These are phyloP conservation scores for Paecilomyces sp. DNA, from an alignment of 2,329 filamentous ascomycete species.

Conservation along the genomic window DNA sequence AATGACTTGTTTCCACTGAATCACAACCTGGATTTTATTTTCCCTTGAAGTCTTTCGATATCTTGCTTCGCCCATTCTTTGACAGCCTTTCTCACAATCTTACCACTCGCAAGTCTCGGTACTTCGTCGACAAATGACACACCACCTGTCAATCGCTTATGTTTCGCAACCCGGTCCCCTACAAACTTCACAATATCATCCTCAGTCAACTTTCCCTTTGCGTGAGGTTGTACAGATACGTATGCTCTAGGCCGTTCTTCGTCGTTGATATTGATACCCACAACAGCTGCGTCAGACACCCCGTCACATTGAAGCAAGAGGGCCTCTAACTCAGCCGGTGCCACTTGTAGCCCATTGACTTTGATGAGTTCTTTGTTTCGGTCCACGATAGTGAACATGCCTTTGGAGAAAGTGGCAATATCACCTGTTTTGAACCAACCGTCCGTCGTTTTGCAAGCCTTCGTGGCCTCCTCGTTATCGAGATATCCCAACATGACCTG, in stretches of 20 bases:
- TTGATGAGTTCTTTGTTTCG: conserved; percentile 29
- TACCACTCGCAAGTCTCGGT: conserved; percentile 51
- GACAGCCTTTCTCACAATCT: conserved; percentile 47
- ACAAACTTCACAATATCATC: conserved; percentile 27
- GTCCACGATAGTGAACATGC: conserved; percentile 15
- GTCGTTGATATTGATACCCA: conserved; percentile 33
- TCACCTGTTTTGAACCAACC: conserved; percentile 27
- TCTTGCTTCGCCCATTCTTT: neutral
- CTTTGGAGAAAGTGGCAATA: conserved; percentile 15
- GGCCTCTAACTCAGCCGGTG: conserved; percentile 33
- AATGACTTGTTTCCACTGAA: too few species aligned
- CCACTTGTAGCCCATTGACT: conserved; percentile 26
- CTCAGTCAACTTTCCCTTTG: conserved; percentile 20
- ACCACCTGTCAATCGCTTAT: conserved; percentile 47
- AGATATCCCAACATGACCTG: conserved; percentile 20
- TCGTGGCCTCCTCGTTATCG: conserved; percentile 41
- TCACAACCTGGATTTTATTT: too few species aligned
- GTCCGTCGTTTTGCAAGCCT: conserved; percentile 11
- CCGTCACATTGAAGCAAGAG: conserved; percentile 25
- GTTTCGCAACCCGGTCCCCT: conserved; percentile 43
- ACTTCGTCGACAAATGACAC: conserved; percentile 51
- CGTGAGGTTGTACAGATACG: conserved; percentile 42
- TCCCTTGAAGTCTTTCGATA: neutral
- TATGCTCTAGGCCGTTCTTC: conserved; percentile 51
- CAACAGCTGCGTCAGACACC: conserved; percentile 31